phyloP scores from a whole-genome alignment of 139 green algal genomes.

The Gonium pectorale region DNA sequence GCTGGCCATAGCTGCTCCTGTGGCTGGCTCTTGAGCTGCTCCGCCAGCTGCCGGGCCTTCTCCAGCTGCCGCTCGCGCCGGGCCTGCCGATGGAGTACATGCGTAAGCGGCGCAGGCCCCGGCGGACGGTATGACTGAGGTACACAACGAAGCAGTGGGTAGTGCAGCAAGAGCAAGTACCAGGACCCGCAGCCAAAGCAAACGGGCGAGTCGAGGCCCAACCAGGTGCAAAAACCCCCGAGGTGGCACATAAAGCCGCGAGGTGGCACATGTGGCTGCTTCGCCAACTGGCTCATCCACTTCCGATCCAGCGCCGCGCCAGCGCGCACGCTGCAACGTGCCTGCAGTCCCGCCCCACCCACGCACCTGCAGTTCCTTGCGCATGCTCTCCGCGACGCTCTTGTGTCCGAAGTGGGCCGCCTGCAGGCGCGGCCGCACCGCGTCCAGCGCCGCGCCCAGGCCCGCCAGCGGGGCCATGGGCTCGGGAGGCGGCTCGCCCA shows the following conservation, averaged over 20 bases:
- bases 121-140: not conserved
- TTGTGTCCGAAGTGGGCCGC: not conserved
- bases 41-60: slow-evolving; percentile 25
- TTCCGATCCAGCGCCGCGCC: no score
- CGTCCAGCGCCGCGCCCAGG: not conserved
- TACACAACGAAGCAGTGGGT: not conserved
- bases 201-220: not conserved
- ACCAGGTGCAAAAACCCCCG: not conserved
- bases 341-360: not conserved
- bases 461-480: not conserved
- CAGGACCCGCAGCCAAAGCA: not conserved
- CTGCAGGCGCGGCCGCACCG: not conserved
- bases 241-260: not conserved
- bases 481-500: not conserved
- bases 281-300: no score
- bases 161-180: not conserved
- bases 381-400: slow-evolving; percentile 25
- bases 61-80: slow-evolving; percentile 30
- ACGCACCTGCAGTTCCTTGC: slow-evolving; percentile 14
- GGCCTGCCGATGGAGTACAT: not conserved
- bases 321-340: not conserved
- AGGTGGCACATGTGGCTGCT: no score
- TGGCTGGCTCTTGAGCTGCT: not conserved
- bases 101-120: not conserved
- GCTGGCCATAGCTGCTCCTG: slow-evolving; percentile 29